Base-by-base conservation (phyloP, 2,329 filamentous ascomycete genomes). In the Stagonosporopsis chrysanthemi region DNA sequence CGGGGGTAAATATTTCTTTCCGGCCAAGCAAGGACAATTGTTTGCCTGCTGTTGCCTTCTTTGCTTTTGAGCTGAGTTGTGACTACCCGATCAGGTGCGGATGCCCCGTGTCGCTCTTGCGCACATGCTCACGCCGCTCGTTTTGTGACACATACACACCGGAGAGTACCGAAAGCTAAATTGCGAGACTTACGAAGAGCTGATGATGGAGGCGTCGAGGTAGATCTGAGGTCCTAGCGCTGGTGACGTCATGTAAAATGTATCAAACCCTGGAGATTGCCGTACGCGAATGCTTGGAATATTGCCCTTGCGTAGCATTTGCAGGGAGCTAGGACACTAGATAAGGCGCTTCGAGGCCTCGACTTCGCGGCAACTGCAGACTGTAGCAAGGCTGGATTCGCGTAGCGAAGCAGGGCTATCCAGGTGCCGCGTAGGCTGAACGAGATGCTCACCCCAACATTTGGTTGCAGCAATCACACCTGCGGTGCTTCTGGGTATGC, bases 11-110 rank as follows among this genome's bases (percentile, higher is more conserved):
- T 26, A 26, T 29, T 2, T 19, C 28, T 12, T 24, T 28, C 35
- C 17, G 19, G 22, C 15, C 47, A 38, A 36, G 28, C 11, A 38
- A 22, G 29, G 24, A 26, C 24, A 26, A 19, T 2, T 44, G 17
- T 45, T 42, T 47, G 42, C 47, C 39, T 48, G 24, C 35, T 51
- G 49, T 40, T 53, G 47, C 33, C 36, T 44, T 56, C 46, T 45
- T 52, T 53, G 48, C 52, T 52, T 52, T 38, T 35, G 38, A 49
- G 58, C 51, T 60, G 48, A 53, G 44, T 8, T 50, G 19, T 35
- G 26, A 33, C 49, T 58, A 51, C 39, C 49, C 29, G 56, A 56
- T 67, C 60, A 63, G 60, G 62, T 64, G 59, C 58, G 41, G 51
- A 50, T 61, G 53, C 56, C 51, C 24, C 53, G 56, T 58, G 42